These are phyloP conservation scores for Xylaria sp. DNA, from an alignment of 2,329 filamentous ascomycete genomes.

Conservation along the genomic window DNA sequence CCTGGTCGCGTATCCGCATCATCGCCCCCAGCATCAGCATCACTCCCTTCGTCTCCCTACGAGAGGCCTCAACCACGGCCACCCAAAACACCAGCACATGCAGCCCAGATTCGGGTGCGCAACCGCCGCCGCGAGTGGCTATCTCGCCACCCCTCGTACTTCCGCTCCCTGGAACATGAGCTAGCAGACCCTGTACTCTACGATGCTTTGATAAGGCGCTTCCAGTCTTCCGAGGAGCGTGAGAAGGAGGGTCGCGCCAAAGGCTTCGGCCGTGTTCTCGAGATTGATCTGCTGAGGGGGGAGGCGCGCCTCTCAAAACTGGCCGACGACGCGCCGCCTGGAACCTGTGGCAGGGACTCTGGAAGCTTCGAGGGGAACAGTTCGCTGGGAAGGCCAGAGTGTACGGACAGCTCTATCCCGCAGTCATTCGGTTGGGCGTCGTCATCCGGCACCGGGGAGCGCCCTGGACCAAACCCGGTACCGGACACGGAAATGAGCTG, in stretches of 20 bases:
- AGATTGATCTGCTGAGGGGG: slow-evolving; percentile 79
- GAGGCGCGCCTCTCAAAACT: slow-evolving; percentile 78
- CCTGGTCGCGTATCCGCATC: not conserved
- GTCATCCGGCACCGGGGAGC: slow-evolving; percentile 1
- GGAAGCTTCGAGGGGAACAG: not conserved
- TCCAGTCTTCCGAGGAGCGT: slow-evolving; percentile 77
- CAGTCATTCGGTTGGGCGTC: not conserved
- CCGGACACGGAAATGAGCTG: slow-evolving; percentile 43
- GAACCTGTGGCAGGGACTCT: not conserved
- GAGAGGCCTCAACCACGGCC: slow-evolving; percentile 57
- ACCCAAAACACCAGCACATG: slow-evolving; percentile 54
- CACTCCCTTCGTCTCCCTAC: slow-evolving; percentile 36
- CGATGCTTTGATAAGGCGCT: slow-evolving; percentile 79
- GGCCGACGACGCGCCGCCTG: slow-evolving; percentile 17
- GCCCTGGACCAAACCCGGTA: not conserved
- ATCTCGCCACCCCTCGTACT: slow-evolving; percentile 76
- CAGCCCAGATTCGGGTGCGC: slow-evolving; percentile 66
- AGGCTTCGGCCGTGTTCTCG: slow-evolving; percentile 81
- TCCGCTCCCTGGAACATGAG: slow-evolving; percentile 65
- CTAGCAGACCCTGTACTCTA: slow-evolving; percentile 82
- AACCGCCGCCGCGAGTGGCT: slow-evolving; percentile 84
- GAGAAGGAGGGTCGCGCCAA: slow-evolving; percentile 77
- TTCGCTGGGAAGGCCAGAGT: not conserved
- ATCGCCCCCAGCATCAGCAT: not conserved
- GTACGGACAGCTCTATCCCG: not conserved